Evolutionary conservation across 2,329 filamentous ascomycete species (phyloP).

Genomic region (Apiospora sp.): DNA sequence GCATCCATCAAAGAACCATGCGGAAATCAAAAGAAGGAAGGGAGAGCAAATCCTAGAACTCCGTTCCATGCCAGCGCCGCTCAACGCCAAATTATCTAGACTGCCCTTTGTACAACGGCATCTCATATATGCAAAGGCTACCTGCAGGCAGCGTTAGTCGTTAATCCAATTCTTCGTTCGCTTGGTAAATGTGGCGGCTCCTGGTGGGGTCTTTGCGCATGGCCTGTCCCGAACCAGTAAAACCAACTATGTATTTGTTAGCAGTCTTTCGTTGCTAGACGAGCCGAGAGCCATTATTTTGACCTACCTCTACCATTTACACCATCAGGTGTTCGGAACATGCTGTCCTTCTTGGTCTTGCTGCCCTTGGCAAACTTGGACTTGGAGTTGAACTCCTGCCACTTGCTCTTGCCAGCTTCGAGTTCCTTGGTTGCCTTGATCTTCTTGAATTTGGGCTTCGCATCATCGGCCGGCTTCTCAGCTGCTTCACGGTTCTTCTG

Average conservation of each 20-base stretch:
- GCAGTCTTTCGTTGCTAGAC: constrained; percentile 28
- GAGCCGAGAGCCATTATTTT: neutral
- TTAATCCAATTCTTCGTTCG: constrained; percentile 77
- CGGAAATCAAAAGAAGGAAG: constrained; percentile 35
- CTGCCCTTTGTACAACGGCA: constrained; percentile 29
- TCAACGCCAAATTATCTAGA: constrained; percentile 29
- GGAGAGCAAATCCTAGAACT: constrained; percentile 43
- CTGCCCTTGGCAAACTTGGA: constrained; percentile 70
- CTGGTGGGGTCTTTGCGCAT: constrained; percentile 93
- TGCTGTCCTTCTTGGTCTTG: constrained; percentile 84
- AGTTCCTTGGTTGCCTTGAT: constrained; percentile 91
- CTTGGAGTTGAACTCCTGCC: constrained; percentile 91
- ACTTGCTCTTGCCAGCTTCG: constrained; percentile 89
- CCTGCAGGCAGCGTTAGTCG: constrained; percentile 51
- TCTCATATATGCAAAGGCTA: constrained; percentile 24
- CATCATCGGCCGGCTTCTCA: constrained; percentile 71
- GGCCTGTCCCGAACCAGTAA: constrained; percentile 91
- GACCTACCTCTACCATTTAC: constrained; percentile 82
- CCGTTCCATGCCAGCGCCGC: constrained; percentile 31
- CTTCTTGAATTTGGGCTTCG: constrained; percentile 83
- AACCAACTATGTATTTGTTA: constrained; percentile 74
- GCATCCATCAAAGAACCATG: constrained; percentile 39
- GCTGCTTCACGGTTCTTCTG: constrained; percentile 64
- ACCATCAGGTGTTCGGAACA: constrained; percentile 93
- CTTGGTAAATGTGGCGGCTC: constrained; percentile 84